phyloP scores from a whole-genome alignment of 371 early-diverging fungal species.

The Rhizopus sp. region DNA sequence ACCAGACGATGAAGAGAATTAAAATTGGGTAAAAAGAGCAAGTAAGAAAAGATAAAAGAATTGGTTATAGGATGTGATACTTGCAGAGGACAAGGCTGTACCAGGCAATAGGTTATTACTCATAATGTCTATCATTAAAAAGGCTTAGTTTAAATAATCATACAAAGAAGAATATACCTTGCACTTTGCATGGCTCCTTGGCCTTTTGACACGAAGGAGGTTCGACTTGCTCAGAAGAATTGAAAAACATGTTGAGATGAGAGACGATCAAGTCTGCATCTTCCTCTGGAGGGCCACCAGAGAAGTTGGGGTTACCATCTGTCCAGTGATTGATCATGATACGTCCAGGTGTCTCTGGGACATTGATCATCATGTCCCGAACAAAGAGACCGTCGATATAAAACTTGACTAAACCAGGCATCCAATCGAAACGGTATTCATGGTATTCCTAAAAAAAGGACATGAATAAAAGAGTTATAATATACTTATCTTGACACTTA shows the following conservation, averaged over 20 bases:
- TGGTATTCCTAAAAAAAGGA: conserved; percentile 34
- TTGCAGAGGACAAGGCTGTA: not conserved
- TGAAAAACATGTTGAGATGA: conserved; percentile 44
- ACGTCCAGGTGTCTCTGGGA: conserved; percentile 39
- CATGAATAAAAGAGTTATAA: not conserved
- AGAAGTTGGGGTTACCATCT: conserved; percentile 46
- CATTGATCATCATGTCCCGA: conserved; percentile 29
- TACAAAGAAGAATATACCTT: conserved; percentile 16
- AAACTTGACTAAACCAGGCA: conserved; percentile 31
- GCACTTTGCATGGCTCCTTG: conserved; percentile 20
- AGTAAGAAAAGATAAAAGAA: too few relatives aligned
- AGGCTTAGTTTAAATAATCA: not conserved
- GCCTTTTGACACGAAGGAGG: conserved; percentile 11
- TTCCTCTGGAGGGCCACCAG: conserved; percentile 31
- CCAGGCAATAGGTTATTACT: conserved; percentile 18
- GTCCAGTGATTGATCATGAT: conserved; percentile 49
- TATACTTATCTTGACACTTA: conserved; percentile 8
- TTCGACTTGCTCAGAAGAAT: conserved; percentile 26
- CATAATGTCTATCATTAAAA: conserved; percentile 23
- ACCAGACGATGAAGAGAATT: too few relatives aligned
- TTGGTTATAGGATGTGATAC: too few relatives aligned
- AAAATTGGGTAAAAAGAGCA: too few relatives aligned
- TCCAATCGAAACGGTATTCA: conserved; percentile 52
- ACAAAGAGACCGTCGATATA: conserved; percentile 35
- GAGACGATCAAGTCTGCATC: conserved; percentile 32